Evolutionary conservation across 2,329 filamentous ascomycete species (phyloP).

Genomic region (Xylariaceae sp.): DNA sequence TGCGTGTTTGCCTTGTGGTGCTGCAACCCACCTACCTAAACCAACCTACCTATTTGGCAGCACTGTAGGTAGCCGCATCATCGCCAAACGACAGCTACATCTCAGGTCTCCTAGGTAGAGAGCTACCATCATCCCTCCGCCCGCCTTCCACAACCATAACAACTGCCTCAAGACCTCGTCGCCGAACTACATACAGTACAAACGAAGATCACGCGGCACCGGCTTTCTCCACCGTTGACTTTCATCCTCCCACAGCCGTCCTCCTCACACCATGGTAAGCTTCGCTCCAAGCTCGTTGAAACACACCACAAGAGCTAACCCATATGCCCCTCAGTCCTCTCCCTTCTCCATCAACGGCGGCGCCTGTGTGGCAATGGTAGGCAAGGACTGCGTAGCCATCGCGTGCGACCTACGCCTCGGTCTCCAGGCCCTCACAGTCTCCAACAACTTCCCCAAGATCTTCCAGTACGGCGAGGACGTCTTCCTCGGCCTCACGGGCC

Average conservation of each 20-base stretch:
- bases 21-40: constrained; percentile 4
- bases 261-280: constrained; percentile 34
- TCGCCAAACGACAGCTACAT: background rate
- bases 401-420: constrained; percentile 98
- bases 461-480: constrained; percentile 95
- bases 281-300: background rate
- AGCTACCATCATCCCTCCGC: background rate
- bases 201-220: too few relatives aligned
- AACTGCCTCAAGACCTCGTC: background rate
- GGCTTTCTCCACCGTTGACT: background rate
- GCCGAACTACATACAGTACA: background rate
- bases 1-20: constrained; percentile 24
- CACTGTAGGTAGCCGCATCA: constrained; percentile 25
- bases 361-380: constrained; percentile 97
- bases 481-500: constrained; percentile 91
- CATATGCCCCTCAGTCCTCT: constrained; percentile 59
- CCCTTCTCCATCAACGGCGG: constrained; percentile 97
- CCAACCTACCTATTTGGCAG: background rate
- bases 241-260: background rate
- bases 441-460: constrained; percentile 99
- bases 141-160: too few relatives aligned
- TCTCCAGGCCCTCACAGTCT: constrained; percentile 92
- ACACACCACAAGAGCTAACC: constrained; percentile 25
- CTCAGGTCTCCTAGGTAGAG: background rate
- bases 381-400: constrained; percentile 99